These are phyloP conservation scores for Trichoderma polysporum DNA, from an alignment of 2,329 filamentous ascomycete species.

Conservation along the genomic window DNA sequence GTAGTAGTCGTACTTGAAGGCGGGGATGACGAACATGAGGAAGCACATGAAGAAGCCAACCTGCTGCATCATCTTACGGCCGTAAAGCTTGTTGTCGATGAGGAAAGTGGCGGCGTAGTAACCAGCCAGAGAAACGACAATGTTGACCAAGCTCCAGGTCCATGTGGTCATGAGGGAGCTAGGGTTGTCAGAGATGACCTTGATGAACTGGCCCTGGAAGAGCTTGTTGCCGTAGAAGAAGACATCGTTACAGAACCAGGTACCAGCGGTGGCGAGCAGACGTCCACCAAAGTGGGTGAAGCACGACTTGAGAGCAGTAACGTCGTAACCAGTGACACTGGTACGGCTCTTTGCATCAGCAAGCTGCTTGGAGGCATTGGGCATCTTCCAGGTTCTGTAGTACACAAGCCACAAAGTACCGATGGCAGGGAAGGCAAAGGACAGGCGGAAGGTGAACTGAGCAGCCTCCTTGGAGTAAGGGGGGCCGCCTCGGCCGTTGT, in stretches of 20 bases:
- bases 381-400: conserved; percentile 96
- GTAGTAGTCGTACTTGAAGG: conserved; percentile 86
- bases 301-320: conserved; percentile 75
- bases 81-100: conserved; percentile 96
- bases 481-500: conserved; percentile 69
- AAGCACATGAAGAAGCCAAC: conserved; percentile 91
- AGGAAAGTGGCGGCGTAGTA: conserved; percentile 89
- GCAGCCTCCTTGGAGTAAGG: conserved; percentile 76
- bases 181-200: conserved; percentile 68
- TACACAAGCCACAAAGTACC: conserved; percentile 94
- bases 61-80: conserved; percentile 95
- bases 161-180: conserved; percentile 79
- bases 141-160: conserved; percentile 92
- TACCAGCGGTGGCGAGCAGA: conserved; percentile 78
- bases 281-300: conserved; percentile 83
- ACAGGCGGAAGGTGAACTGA: conserved; percentile 90
- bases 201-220: conserved; percentile 89
- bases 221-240: conserved; percentile 99
- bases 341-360: conserved; percentile 79
- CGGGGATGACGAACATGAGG: conserved; percentile 88
- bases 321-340: conserved; percentile 88
- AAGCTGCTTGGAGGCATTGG: conserved; percentile 79
- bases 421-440: conserved; percentile 85
- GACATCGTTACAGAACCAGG: conserved; percentile 95
- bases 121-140: conserved; percentile 78